Evolutionary conservation across 2,329 filamentous ascomycete species (phyloP), one percentile per base, ranked within the genome.

Genomic region (Pleurostoma richardsiae): DNA sequence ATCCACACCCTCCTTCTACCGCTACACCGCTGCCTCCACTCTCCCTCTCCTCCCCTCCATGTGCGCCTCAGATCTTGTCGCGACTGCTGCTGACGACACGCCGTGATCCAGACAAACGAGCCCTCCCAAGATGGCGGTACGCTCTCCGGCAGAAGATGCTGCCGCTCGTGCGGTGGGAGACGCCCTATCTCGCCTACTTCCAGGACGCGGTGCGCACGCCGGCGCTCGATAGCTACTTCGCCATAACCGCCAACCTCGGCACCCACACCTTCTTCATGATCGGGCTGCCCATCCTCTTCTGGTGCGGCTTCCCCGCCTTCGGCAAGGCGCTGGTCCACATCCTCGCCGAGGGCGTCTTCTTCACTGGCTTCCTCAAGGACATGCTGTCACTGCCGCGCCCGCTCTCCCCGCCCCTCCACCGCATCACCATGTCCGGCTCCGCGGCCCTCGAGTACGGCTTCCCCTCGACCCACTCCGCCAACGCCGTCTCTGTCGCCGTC

Each of bases 241-340:
- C 94, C 43, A 89, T 95, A 54, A 95, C 91, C 1, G 94, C 94
- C 53, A 99, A 97, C 66, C 80, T 97, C 46, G 90, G 94, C 54
- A 99, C 94, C 1, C 94, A 99, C 69, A 99, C 94, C 1, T 97
- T 96, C 73, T 99, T 96, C 75, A 97, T 97, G 91, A 79, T 96
- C 55, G 86, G 90, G 49, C 72, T 99, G 59, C 94, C 94, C 5
- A 89, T 97, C 54, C 79, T 96, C 56, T 97, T 97, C 72, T 99
- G 94, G 94, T 96, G 90, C 60, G 92, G 92, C 45, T 88, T 91
- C 68, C 84, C 86, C 40, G 83, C 79, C 52, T 80, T 95, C 55
- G 94, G 90, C 46, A 86, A 94, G 72, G 91, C 86, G 41, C 74
- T 85, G 54, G 80, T 91, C 42, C 87, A 90, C 61, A 85, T 92